Evolutionary conservation across 441 rosid species (phyloP), one percentile per base, ranked within the genome.

Genomic region (Gossypium trilobum): DNA sequence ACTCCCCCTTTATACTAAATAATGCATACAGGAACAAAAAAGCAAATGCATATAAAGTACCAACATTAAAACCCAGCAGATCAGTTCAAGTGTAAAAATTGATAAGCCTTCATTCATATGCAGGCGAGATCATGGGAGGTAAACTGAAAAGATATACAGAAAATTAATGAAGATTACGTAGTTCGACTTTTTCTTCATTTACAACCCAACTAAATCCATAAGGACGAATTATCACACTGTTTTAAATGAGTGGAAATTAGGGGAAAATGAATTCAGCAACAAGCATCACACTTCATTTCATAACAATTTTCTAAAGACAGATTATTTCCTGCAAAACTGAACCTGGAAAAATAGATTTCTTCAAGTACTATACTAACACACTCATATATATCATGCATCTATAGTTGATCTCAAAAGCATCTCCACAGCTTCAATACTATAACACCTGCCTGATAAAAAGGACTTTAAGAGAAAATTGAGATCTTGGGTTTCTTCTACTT

Each of bases 41-140:
- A 25, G 7, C 42, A 67, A 50, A 14, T 14, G 42, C 19, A 67
- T 17, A 52, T 16, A 52, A 52, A 52, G 20, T 52, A 7, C 57
- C 23, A 52, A 1, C 57, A 31, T 67, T n/a, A n/a, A 4, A 67
- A 67, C 2, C 4, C 5, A 1, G 23, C 23, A 7, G 39, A 67
- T 25, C 57, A 67, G 39, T 48, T 48, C 23, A 50, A 46, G 14
- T 23, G 29, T 25, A 25, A 66, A 46, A 48, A n/a, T 14, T 22
- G 23, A 46, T 46, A 48, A n/a, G 39, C 57, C 14, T 66, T 67
- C 56, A 48, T 22, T n/a, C 71, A 25, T 57, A 48, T 67, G 58
- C 23, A 46, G 13, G 33, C 57, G 13, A 25, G 56, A 67, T 67
- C 39, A 67, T 48, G 42, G 23, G 69, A 67, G 42, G 71, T 14